phyloP scores from a whole-genome alignment of 768 basidiomycete species.

The Russula brevipes region DNA sequence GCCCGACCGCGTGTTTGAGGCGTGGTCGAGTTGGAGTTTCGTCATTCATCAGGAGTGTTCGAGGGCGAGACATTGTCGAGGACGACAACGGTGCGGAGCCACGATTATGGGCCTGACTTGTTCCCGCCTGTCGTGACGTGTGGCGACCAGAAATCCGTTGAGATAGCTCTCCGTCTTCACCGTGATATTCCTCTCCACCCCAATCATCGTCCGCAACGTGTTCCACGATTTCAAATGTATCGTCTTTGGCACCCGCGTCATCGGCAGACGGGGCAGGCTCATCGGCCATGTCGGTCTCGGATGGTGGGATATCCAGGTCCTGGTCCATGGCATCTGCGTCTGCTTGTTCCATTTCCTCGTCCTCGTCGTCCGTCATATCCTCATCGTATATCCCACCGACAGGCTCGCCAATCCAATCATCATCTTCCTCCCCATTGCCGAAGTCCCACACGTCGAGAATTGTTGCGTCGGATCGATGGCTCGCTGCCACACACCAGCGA shows the following conservation, averaged over 20 bases:
- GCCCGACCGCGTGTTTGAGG: slow-evolving; percentile 39
- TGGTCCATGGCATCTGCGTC: slow-evolving; percentile 75
- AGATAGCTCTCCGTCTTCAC: slow-evolving; percentile 2
- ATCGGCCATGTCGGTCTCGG: slow-evolving; percentile 27
- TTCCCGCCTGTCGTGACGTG: slow-evolving; percentile 10
- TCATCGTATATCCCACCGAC: slow-evolving; percentile 72
- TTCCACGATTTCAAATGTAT: slow-evolving; percentile 6
- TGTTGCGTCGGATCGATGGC: slow-evolving; percentile 70
- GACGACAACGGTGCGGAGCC: no score
- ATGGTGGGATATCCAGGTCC: slow-evolving; percentile 39
- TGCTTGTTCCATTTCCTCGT: slow-evolving; percentile 48
- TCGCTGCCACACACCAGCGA: slow-evolving; percentile 90
- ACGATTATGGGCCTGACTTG: slow-evolving; percentile 8
- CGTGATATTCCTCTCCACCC: slow-evolving; percentile 10
- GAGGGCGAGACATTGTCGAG: slow-evolving; percentile 30
- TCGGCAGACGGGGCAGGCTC: slow-evolving; percentile 25
- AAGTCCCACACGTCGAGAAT: slow-evolving; percentile 91
- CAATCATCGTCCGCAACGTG: slow-evolving; percentile 17
- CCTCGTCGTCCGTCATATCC: slow-evolving; percentile 49
- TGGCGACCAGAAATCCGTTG: neutral
- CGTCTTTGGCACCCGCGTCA: slow-evolving; percentile 28
- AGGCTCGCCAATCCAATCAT: slow-evolving; percentile 81
- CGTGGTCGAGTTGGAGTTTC: slow-evolving; percentile 64
- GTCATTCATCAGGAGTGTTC: slow-evolving; percentile 38
- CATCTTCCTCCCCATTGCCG: slow-evolving; percentile 56